Base-by-base conservation (phyloP, 352 stramenopile genomes). In the Pythium aristosporum region DNA sequence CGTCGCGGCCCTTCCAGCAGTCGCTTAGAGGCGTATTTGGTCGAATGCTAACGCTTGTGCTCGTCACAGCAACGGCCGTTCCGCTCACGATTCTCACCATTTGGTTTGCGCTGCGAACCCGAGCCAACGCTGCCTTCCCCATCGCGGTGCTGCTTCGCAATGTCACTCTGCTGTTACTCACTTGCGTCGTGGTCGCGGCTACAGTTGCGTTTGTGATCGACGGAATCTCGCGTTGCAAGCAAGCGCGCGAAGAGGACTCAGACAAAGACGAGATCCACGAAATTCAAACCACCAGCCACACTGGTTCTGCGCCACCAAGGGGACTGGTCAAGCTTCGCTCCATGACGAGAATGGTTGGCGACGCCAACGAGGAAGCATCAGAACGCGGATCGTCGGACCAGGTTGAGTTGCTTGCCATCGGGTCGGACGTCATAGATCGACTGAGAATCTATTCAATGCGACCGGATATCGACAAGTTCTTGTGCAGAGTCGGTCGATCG, bases 401-500 rank as follows among this genome's bases (percentile, higher is more conserved):
- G 32, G 15, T 30, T 7, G 52, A 55, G 20, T 18, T 25, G 5
- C 41, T 8, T 2, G 28, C 37, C 36, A 43, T 65, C 20, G 50
- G 49, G 21, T 48, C 62, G 1, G 65, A 75, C 30, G 61, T 76
- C n/a, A 54, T 73, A 3, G 69, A 73, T 36, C 49, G 60, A n/a
- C 65, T 76, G 12, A 44, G 42, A n/a, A 68, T 76, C 44, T 61
- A 65, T 44, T 71, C 66, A 6, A 49, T 73, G 15, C 36, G 42
- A 1, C 65, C 69, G 1, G 61, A 76, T 42, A 30, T 76, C 23
- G 60, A 73, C 41, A 72, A 67, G 25, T 69, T 76, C 44, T 49
- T 76, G 57, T 30, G 28, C 16, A 55, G 41, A 0, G 51, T 74
- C 2, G 61, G 51, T 0, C 54, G 57, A 5, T 55, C 56, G 9